These are phyloP conservation scores for Sporisorium exsertum DNA, from an alignment of 1,284 basidiomycete species.

Conservation along the genomic window DNA sequence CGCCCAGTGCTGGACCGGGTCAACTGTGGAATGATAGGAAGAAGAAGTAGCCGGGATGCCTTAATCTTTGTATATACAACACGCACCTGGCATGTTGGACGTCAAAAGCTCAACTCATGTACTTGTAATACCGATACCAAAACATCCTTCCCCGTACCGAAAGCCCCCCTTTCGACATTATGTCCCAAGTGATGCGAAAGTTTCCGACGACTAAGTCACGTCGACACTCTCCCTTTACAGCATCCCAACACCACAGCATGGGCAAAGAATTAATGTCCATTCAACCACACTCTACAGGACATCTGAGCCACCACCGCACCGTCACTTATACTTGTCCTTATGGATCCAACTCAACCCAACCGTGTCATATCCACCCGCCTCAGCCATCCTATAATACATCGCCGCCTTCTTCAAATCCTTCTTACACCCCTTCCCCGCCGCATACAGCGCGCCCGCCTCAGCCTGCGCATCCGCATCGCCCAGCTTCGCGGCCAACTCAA, in stretches of 20 bases:
- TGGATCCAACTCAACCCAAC: conserved; percentile 65
- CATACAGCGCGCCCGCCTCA: conserved; percentile 81
- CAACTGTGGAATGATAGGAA: conserved; percentile 55
- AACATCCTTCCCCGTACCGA: too few relatives aligned
- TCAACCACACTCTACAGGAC: too few relatives aligned
- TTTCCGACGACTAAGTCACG: too few relatives aligned
- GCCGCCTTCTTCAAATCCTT: conserved; percentile 87
- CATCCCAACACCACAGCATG: not conserved
- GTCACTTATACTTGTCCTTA: conserved; percentile 62
- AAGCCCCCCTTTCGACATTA: too few relatives aligned
- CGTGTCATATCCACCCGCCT: conserved; percentile 61
- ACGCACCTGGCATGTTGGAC: not conserved
- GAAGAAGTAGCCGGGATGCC: conserved; percentile 32
- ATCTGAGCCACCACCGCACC: not conserved
- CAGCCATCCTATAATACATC: conserved; percentile 87
- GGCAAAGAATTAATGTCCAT: too few relatives aligned
- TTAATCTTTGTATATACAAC: not conserved
- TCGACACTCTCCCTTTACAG: too few relatives aligned
- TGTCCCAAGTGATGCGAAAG: too few relatives aligned
- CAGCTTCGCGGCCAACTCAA: conserved; percentile 82
- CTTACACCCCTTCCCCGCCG: conserved; percentile 84
- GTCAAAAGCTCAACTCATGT: conserved; percentile 8
- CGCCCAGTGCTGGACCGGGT: conserved; percentile 36
- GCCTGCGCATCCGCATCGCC: conserved; percentile 88
- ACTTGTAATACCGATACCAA: conserved; percentile 33